Percentiles rank a stretch among this genome's conserved stretches.
Conservation (phyloP, 352 stramenopile genomes). For the Blastocystis sp. region DNA sequence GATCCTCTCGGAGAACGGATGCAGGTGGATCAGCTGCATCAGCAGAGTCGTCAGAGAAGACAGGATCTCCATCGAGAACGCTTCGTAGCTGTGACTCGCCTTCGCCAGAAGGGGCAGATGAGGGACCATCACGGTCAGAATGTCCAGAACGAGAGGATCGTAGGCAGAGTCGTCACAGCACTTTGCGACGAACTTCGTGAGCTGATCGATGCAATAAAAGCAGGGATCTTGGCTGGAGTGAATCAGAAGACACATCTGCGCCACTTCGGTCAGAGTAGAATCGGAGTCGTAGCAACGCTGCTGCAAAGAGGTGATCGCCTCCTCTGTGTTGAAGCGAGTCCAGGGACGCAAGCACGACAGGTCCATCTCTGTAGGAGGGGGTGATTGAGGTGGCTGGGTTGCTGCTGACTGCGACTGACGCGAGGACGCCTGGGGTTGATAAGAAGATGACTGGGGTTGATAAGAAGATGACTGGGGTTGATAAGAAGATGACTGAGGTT, state of each 20-base stretch:
- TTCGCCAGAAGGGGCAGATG: not conserved
- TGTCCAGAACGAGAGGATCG: not conserved
- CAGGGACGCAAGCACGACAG: not conserved
- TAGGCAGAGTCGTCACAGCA: not conserved
- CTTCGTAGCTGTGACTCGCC: not conserved
- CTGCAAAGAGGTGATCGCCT: not conserved
- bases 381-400: too few species aligned
- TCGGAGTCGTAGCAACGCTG: not conserved
- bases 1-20: not conserved
- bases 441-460: not conserved
- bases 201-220: not conserved
- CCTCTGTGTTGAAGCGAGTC: not conserved
- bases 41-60: not conserved
- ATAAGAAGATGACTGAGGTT: not conserved
- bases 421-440: not conserved
- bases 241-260: too few species aligned
- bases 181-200: not conserved
- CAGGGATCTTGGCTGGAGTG: not conserved
- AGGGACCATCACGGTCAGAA: not conserved
- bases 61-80: not conserved
- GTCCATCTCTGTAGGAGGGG: not conserved
- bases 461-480: not conserved
- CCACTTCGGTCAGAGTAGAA: too few species aligned
- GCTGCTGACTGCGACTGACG: too few species aligned
- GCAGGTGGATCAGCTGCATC: not conserved